phyloP scores from a whole-genome alignment of 202 grass and related monocot species.

The Musa balbisiana region DNA sequence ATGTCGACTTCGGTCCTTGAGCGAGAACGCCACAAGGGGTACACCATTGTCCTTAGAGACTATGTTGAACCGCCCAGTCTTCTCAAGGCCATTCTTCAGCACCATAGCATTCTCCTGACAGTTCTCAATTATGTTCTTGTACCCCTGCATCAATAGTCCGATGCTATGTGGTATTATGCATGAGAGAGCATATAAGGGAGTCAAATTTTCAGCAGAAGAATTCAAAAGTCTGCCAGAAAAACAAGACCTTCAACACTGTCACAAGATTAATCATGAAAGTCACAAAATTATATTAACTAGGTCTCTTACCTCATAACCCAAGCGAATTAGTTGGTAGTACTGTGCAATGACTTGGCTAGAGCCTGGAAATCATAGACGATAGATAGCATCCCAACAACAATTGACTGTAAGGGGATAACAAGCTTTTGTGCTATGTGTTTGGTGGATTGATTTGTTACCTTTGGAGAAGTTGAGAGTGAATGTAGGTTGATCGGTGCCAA shows the following conservation, averaged over 20 bases:
- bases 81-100: conserved; percentile 56
- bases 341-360: conserved; percentile 97
- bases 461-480: conserved; percentile 99
- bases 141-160: conserved; percentile 41
- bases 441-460: conserved; percentile 24
- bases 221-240: too few species aligned
- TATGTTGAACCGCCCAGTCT: conserved; percentile 49
- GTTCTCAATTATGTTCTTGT: conserved; percentile 90
- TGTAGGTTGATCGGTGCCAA: conserved; percentile 90
- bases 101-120: conserved; percentile 82
- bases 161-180: too few species aligned
- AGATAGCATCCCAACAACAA: too few species aligned
- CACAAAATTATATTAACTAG: neutral
- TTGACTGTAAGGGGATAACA: too few species aligned
- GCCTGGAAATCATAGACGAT: conserved; percentile 29
- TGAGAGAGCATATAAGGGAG: too few species aligned
- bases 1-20: conserved; percentile 69
- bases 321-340: conserved; percentile 90
- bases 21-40: conserved; percentile 85
- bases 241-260: neutral
- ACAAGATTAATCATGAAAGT: neutral
- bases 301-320: conserved; percentile 59
- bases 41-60: conserved; percentile 86
- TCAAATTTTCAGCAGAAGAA: too few species aligned
- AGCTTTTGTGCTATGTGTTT: neutral